phyloP scores from a whole-genome alignment of 148 eudicot genomes.

The Chenopodium quinoa region DNA sequence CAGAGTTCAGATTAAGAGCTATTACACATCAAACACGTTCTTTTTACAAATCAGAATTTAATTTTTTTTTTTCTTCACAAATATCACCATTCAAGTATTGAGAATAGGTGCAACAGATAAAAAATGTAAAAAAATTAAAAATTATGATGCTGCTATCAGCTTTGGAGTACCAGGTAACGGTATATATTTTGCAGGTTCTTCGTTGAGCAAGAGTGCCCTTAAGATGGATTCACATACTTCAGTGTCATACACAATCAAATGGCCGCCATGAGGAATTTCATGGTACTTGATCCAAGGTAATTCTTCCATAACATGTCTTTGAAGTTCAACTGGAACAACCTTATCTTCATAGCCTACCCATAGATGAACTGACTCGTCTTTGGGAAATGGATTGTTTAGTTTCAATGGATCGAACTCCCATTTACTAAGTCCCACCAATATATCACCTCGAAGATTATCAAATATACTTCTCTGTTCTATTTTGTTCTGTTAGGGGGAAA shows the following conservation, averaged over 20 bases:
- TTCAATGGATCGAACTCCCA: constrained; percentile 63
- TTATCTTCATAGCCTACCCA: constrained; percentile 54
- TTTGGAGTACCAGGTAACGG: constrained; percentile 33
- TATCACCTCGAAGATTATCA: constrained; percentile 44
- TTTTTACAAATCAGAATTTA: constrained; percentile 10
- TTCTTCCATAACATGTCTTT: constrained; percentile 41
- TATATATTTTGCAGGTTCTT: constrained; percentile 31
- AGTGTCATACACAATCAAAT: constrained; percentile 49
- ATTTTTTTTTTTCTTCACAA: constrained; percentile 27
- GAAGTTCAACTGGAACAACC: constrained; percentile 47
- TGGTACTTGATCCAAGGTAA: constrained; percentile 54
- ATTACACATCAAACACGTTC: constrained; percentile 17
- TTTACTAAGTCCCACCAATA: constrained; percentile 46
- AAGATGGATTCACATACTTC: constrained; percentile 48
- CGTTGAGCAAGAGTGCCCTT: constrained; percentile 46
- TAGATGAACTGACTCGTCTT: constrained; percentile 46
- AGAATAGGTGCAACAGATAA: constrained; percentile 1
- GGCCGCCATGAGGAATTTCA: constrained; percentile 65
- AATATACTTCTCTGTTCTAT: constrained; percentile 39
- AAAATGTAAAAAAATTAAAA: neutral
- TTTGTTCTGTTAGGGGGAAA: constrained; percentile 38
- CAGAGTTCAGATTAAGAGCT: neutral
- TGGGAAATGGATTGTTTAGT: constrained; percentile 35
- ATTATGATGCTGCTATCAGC: constrained; percentile 25
- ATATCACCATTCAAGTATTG: constrained; percentile 21